phyloP scores from a whole-genome alignment of 768 basidiomycete species.

The Chiua virens region DNA sequence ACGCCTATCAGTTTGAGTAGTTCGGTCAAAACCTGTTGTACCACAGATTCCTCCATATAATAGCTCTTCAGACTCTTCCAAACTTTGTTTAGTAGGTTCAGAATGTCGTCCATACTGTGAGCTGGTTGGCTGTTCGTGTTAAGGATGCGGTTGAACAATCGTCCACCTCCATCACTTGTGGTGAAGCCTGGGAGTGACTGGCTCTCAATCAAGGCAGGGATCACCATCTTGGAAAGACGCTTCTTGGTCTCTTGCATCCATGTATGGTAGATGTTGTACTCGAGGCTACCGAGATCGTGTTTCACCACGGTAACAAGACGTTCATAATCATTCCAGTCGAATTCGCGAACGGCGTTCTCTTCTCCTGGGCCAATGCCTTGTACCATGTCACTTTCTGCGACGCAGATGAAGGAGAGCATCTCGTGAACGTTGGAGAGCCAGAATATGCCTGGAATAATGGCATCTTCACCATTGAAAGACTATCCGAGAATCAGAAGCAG shows the following conservation, averaged over 20 bases:
- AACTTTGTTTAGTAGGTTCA: slow-evolving; percentile 95
- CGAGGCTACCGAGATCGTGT: slow-evolving; percentile 95
- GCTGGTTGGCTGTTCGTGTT: slow-evolving; percentile 85
- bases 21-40: slow-evolving; percentile 94
- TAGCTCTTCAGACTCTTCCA: slow-evolving; percentile 98
- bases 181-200: slow-evolving; percentile 98
- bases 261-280: slow-evolving; percentile 99
- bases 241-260: slow-evolving; percentile 99
- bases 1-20: slow-evolving; percentile 94
- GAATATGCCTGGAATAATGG: slow-evolving; percentile 94
- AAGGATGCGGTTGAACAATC: slow-evolving; percentile 90
- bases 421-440: slow-evolving; percentile 99
- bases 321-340: slow-evolving; percentile 98
- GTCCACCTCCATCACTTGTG: slow-evolving; percentile 88
- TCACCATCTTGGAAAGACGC: slow-evolving; percentile 94
- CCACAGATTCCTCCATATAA: slow-evolving; percentile 96
- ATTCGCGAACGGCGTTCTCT: slow-evolving; percentile 86
- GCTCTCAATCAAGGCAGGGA: slow-evolving; percentile 97
- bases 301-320: slow-evolving; percentile 96
- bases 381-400: slow-evolving; percentile 98
- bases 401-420: slow-evolving; percentile 97
- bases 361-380: slow-evolving; percentile 97
- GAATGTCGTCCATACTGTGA: slow-evolving; percentile 97
- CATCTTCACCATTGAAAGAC: slow-evolving; percentile 92
- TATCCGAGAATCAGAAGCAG: slow-evolving; percentile 28